Conservation (phyloP, 116 monocot species). For the Posidonia oceanica region DNA sequence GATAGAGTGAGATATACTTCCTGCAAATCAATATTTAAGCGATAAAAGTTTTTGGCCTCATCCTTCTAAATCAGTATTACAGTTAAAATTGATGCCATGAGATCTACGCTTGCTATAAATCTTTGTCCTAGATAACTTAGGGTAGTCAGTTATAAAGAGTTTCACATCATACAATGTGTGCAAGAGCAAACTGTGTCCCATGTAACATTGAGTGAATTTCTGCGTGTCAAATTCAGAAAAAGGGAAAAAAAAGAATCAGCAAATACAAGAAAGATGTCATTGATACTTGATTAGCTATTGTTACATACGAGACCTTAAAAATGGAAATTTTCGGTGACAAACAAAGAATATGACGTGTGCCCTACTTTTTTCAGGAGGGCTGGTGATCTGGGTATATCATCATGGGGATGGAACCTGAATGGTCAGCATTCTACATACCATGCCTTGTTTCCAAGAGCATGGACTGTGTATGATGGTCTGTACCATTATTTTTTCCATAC, state of each 20-base stretch:
- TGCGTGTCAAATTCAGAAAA: background rate
- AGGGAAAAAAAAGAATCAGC: too few relatives aligned
- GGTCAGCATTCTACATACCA: slow-evolving; percentile 99
- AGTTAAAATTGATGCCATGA: background rate
- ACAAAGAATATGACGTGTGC: background rate
- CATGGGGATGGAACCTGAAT: slow-evolving; percentile 92
- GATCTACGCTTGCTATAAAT: background rate
- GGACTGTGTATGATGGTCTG: too few relatives aligned
- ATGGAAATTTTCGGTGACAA: background rate
- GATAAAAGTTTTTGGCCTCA: background rate
- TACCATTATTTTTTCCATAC: background rate
- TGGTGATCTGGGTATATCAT: slow-evolving; percentile 78
- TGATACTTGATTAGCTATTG: too few relatives aligned
- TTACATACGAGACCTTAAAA: too few relatives aligned
- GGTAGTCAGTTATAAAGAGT: background rate
- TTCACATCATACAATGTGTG: background rate
- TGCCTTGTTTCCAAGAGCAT: too few relatives aligned
- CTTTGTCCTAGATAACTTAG: background rate
- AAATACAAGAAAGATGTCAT: too few relatives aligned
- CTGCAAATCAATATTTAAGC: background rate
- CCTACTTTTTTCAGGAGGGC: slow-evolving; percentile 37
- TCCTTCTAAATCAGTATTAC: background rate
- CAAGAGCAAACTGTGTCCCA: background rate
- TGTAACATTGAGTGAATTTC: background rate
- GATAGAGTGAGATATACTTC: slow-evolving; percentile 1